These are phyloP conservation scores for Melanogaster broomeanus DNA, from an alignment of 768 basidiomycete genomes.

Conservation along the genomic window DNA sequence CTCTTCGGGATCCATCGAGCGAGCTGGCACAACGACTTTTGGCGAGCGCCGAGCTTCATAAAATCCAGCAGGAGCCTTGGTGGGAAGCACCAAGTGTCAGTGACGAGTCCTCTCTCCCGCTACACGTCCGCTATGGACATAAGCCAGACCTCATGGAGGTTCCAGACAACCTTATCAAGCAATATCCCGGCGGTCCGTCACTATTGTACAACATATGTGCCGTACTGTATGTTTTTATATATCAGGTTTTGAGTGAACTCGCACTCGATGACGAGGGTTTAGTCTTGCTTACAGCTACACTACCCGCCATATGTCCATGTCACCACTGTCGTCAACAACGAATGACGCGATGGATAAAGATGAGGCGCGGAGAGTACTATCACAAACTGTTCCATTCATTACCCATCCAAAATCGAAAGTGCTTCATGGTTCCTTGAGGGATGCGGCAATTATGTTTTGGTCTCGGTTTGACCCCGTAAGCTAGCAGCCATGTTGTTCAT, in stretches of 20 bases:
- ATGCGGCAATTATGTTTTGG: slow-evolving; percentile 63
- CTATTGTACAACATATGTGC: slow-evolving; percentile 72
- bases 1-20: slow-evolving; percentile 62
- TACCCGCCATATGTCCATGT: slow-evolving; percentile 61
- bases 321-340: slow-evolving; percentile 50
- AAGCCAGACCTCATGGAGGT: slow-evolving; percentile 48
- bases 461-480: slow-evolving; percentile 53
- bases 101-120: not conserved
- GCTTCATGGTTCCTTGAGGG: slow-evolving; percentile 50
- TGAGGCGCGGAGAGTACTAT: slow-evolving; percentile 50
- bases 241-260: not conserved
- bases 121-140: slow-evolving; percentile 30
- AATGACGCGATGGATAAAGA: slow-evolving; percentile 43
- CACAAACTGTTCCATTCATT: slow-evolving; percentile 64
- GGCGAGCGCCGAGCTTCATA: slow-evolving; percentile 53
- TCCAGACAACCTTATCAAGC: slow-evolving; percentile 46
- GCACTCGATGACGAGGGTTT: not conserved
- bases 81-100: slow-evolving; percentile 52
- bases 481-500: not conserved
- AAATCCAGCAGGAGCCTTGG: slow-evolving; percentile 64
- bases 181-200: slow-evolving; percentile 37
- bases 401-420: slow-evolving; percentile 57
- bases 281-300: slow-evolving; percentile 72
- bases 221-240: slow-evolving; percentile 54
- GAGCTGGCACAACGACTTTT: slow-evolving; percentile 61